Evolutionary conservation across 306 rosid genomes (phyloP), one percentile per base, ranked within the genome.

Genomic region (Pterocarpus macrocarpus): DNA sequence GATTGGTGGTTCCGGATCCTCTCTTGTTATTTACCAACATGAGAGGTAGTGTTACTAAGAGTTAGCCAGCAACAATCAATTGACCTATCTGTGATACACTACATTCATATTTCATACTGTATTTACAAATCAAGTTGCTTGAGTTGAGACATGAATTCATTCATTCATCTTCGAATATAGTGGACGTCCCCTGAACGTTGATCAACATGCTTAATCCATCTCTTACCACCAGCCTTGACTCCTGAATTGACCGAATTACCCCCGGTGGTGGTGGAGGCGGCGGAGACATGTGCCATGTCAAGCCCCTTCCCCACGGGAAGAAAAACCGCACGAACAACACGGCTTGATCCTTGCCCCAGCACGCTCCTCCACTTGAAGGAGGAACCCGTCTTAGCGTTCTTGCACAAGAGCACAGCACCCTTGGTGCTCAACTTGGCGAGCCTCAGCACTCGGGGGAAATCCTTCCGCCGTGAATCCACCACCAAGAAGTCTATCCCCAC

Each of bases 261-360:
- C 47, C 47, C 47, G 47, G 9, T 43, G 47, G 47, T 43, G 47
- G 47, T 84, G 28, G 82, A 82, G 1, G 71, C 17, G 64, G 88
- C 84, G 0, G 95, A 88, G 8, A 95, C 86, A 33, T 95, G 92
- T 2, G 96, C 98, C 71, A 93, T 93, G 71, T 95, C 93, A 55
- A 95, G 75, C 1, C 99, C 98, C 61, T 85, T 86, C 35, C 99
- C 99, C 12, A 95, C 99, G 2, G 99, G 99, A 80, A 95, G 89
- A 85, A 90, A 92, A 73, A 88, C 98, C 9, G 98, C 86, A 3
- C 93, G 86, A 5, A 95, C 93, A 59, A 95, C 67, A 1, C 93
- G 86, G 14, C 91, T 79, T 0, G 91, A 82, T 8, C 90, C 91
- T 2, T 82, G 82, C 1, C 84, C 92, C 13, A 90, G 12, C 1